phyloP scores from a whole-genome alignment of 2,329 filamentous ascomycete genomes.

The Samsoniella hepiali region DNA sequence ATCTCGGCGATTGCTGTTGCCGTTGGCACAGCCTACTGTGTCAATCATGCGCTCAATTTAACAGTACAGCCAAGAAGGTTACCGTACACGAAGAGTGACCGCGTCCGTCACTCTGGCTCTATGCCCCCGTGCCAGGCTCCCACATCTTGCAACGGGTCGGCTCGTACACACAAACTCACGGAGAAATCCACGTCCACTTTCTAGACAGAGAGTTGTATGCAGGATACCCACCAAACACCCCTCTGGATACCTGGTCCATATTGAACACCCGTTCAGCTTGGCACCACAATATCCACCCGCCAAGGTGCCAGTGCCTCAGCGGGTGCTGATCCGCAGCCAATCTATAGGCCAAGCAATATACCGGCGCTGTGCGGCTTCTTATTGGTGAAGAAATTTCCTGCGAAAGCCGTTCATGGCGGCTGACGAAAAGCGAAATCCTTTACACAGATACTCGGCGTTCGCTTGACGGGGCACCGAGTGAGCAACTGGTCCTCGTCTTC shows the following conservation, averaged over 20 bases:
- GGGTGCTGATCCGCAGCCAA: constrained; percentile 13
- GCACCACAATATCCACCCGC: constrained; percentile 9
- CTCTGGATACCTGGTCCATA: not conserved
- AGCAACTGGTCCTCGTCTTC: not conserved
- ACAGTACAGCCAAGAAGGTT: not conserved
- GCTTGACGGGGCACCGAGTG: not conserved
- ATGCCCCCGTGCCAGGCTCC: not conserved
- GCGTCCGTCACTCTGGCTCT: not conserved
- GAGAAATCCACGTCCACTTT: not conserved
- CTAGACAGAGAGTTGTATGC: not conserved
- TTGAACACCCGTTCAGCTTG: not conserved
- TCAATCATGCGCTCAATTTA: not conserved
- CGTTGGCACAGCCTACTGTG: not conserved
- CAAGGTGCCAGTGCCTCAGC: constrained; percentile 4
- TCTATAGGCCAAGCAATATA: constrained; percentile 5
- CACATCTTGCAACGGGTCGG: not conserved
- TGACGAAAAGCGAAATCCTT: not conserved
- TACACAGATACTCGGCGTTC: not conserved
- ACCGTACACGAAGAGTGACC: not conserved
- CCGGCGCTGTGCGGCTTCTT: not conserved
- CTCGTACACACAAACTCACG: not conserved
- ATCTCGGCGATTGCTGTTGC: not conserved
- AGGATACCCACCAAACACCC: not conserved
- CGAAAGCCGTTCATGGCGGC: constrained; percentile 15
- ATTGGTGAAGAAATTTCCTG: not conserved